A percentile compares a stretch with the other conserved stretches of the same genome.
Conservation (phyloP, 192 early-diverging fungal species). For the Umbelopsis isabellina region DNA sequence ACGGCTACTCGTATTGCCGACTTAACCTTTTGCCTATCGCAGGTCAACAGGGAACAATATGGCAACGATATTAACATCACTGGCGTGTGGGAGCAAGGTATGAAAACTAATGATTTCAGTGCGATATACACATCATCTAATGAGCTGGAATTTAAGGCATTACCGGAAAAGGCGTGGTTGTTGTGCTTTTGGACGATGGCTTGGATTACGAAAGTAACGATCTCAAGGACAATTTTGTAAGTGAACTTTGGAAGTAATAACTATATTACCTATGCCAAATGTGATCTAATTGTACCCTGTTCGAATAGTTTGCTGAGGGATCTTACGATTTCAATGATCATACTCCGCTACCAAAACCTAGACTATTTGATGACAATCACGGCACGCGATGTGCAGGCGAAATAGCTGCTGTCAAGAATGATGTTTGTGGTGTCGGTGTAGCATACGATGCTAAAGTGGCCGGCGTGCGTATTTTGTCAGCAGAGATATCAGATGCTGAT, state of each 20-base stretch:
- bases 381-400: constrained; percentile 98
- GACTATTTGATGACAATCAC: constrained; percentile 79
- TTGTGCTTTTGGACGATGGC: constrained; percentile 96
- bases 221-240: constrained; percentile 86
- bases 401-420: constrained; percentile 90
- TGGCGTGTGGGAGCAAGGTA: constrained; percentile 86
- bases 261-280: not conserved
- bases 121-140: not conserved
- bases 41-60: constrained; percentile 49
- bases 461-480: constrained; percentile 89
- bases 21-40: constrained; percentile 1
- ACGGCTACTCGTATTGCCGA: not conserved
- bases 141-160: constrained; percentile 57
- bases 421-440: constrained; percentile 92
- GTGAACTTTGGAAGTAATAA: constrained; percentile 24
- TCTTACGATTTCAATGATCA: constrained; percentile 97
- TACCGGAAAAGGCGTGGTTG: constrained; percentile 84
- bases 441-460: constrained; percentile 88
- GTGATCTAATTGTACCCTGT: not conserved
- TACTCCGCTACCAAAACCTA: constrained; percentile 73
- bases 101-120: not conserved
- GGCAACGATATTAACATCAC: constrained; percentile 95
- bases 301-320: constrained; percentile 68
- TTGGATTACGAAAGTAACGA: constrained; percentile 87
- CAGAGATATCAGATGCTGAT: constrained; percentile 87